These are phyloP conservation scores for Kwoniella europaea DNA, from an alignment of 768 basidiomycete genomes.

Conservation along the genomic window DNA sequence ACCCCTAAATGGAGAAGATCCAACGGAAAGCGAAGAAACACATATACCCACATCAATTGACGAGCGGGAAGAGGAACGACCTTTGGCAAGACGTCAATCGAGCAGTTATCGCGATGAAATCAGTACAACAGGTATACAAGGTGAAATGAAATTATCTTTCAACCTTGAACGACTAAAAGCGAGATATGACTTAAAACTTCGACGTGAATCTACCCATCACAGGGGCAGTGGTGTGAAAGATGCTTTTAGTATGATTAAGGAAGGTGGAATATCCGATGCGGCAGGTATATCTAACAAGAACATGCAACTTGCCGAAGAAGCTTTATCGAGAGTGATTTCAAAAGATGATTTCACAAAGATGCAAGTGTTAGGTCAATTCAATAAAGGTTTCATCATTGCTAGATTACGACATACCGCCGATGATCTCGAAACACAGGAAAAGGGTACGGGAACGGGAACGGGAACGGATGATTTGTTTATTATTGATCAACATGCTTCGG, in stretches of 20 bases:
- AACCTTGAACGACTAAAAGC: constrained; percentile 55
- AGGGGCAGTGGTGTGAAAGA: neutral
- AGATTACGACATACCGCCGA: constrained; percentile 61
- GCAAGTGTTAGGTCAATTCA: constrained; percentile 92
- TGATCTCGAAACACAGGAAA: neutral
- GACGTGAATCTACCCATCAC: no score
- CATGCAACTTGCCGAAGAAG: constrained; percentile 65
- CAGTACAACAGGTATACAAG: constrained; percentile 22
- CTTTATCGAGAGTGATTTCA: constrained; percentile 79
- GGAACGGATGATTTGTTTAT: constrained; percentile 85
- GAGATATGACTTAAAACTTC: constrained; percentile 23
- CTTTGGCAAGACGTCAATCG: constrained; percentile 1
- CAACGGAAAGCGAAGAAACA: neutral
- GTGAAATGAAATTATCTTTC: constrained; percentile 57
- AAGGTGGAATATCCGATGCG: constrained; percentile 34
- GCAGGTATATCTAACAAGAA: constrained; percentile 59
- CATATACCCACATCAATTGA: neutral
- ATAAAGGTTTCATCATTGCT: constrained; percentile 88
- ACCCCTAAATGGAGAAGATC: constrained; percentile 19
- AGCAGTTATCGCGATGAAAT: constrained; percentile 43
- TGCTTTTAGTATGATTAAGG: constrained; percentile 39
- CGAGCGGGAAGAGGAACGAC: neutral
- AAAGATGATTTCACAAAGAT: constrained; percentile 84
- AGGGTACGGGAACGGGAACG: neutral
- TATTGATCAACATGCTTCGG: constrained; percentile 94